A percentile compares a stretch with the other conserved stretches of the same genome.
Evolutionary conservation across 805 yeast genomes (phyloP).

Genomic region (Novakomyces olei): DNA sequence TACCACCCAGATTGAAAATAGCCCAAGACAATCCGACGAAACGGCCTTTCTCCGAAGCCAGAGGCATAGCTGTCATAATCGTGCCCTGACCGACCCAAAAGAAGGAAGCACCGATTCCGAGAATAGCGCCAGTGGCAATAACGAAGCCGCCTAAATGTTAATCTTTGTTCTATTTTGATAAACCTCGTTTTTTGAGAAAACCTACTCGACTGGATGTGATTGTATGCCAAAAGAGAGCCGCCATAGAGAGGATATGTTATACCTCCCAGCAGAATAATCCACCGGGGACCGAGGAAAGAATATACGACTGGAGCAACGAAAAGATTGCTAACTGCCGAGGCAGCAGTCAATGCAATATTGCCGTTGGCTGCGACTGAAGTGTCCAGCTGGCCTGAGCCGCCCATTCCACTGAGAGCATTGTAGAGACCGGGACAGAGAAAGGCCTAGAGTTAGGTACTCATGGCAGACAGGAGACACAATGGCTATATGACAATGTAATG

Average conservation of each 20-base stretch:
- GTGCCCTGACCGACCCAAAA: constrained; percentile 41
- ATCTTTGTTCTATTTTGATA: no score
- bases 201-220: constrained; percentile 23
- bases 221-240: constrained; percentile 23
- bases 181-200: no score
- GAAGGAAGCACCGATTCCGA: constrained; percentile 33
- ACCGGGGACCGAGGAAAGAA: constrained; percentile 27
- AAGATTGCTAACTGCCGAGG: constrained; percentile 36
- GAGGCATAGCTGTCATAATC: constrained; percentile 33
- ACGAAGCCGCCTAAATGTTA: constrained; percentile 30
- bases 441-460: no score
- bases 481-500: no score
- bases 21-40: constrained; percentile 37
- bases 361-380: constrained; percentile 24
- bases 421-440: constrained; percentile 16
- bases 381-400: constrained; percentile 22
- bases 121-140: constrained; percentile 33
- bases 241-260: constrained; percentile 26
- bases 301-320: constrained; percentile 34
- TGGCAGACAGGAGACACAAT: no score
- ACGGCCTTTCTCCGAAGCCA: constrained; percentile 30
- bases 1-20: constrained; percentile 40
- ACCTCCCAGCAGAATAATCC: constrained; percentile 24
- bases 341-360: constrained; percentile 29
- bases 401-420: constrained; percentile 29